Conservation (phyloP, 2,329 filamentous ascomycete genomes). For the Monosporascus sp. region DNA sequence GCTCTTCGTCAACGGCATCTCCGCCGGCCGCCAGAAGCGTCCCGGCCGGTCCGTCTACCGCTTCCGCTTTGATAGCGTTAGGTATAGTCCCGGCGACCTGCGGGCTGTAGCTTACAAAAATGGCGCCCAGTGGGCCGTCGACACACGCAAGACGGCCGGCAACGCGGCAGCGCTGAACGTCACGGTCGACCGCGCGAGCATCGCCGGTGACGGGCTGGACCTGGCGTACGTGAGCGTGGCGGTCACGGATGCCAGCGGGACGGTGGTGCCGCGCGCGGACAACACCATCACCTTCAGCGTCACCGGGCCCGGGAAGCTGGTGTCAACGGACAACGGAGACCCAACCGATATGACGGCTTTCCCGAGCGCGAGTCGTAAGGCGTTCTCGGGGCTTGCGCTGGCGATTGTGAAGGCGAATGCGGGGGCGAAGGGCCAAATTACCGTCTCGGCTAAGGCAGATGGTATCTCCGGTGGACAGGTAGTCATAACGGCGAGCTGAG, state of each 20-base stretch:
- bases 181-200: slow-evolving; percentile 33
- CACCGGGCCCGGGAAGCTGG: slow-evolving; percentile 38
- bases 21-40: slow-evolving; percentile 35
- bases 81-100: slow-evolving; percentile 43
- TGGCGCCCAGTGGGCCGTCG: slow-evolving; percentile 40
- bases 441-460: slow-evolving; percentile 13
- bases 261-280: slow-evolving; percentile 37
- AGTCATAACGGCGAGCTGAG: neutral
- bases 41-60: slow-evolving; percentile 33
- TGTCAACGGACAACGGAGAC: slow-evolving; percentile 48
- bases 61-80: slow-evolving; percentile 48
- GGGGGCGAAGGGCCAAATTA: slow-evolving; percentile 20
- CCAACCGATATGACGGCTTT: slow-evolving; percentile 40
- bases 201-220: slow-evolving; percentile 38
- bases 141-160: slow-evolving; percentile 36
- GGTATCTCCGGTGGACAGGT: slow-evolving; percentile 13
- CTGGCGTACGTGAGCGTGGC: slow-evolving; percentile 41
- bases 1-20: slow-evolving; percentile 47
- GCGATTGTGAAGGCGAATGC: slow-evolving; percentile 31
- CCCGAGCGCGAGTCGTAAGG: slow-evolving; percentile 32
- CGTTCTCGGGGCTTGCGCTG: slow-evolving; percentile 36
- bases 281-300: slow-evolving; percentile 39
- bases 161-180: slow-evolving; percentile 31
- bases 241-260: slow-evolving; percentile 38
- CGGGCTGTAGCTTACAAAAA: slow-evolving; percentile 43